A percentile compares a stretch with the other conserved stretches of the same genome.
phyloP scores from a whole-genome alignment of 805 yeast genomes.

The Lachancea nothofagi region DNA sequence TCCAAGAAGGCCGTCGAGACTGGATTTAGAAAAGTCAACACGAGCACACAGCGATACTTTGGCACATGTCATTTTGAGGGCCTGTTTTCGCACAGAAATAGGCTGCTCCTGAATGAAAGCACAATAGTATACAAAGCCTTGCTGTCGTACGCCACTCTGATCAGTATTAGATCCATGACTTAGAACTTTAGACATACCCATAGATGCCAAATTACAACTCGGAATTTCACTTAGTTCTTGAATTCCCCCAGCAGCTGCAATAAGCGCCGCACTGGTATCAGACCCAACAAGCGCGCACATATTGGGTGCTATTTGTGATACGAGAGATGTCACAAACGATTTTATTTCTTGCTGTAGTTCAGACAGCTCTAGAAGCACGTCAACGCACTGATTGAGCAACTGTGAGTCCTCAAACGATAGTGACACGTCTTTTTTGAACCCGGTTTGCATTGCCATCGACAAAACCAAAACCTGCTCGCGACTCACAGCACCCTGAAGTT shows the following conservation, averaged over 20 bases:
- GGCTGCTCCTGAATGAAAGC: constrained; percentile 57
- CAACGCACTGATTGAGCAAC: constrained; percentile 36
- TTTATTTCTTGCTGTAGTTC: constrained; percentile 41
- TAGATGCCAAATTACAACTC: constrained; percentile 74
- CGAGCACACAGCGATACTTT: constrained; percentile 80
- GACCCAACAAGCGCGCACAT: constrained; percentile 67
- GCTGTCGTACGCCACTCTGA: constrained; percentile 46
- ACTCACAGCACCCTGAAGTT: constrained; percentile 41
- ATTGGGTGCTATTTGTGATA: constrained; percentile 72
- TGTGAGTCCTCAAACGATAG: constrained; percentile 34
- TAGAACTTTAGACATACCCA: constrained; percentile 48
- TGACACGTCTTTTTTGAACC: constrained; percentile 28
- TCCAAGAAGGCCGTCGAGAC: constrained; percentile 51
- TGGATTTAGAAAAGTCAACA: constrained; percentile 51
- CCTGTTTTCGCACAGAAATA: constrained; percentile 55
- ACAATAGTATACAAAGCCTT: constrained; percentile 62
- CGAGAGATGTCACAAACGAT: constrained; percentile 49
- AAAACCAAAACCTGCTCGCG: constrained; percentile 67
- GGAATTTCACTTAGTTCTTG: constrained; percentile 62
- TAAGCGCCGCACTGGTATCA: constrained; percentile 62
- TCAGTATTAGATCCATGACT: constrained; percentile 33
- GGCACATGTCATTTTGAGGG: constrained; percentile 72
- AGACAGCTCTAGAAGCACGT: constrained; percentile 42
- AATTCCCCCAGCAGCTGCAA: constrained; percentile 66
- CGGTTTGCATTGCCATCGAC: constrained; percentile 64